phyloP scores from a whole-genome alignment of 257 asterid species.

The Petrea volubilis region DNA sequence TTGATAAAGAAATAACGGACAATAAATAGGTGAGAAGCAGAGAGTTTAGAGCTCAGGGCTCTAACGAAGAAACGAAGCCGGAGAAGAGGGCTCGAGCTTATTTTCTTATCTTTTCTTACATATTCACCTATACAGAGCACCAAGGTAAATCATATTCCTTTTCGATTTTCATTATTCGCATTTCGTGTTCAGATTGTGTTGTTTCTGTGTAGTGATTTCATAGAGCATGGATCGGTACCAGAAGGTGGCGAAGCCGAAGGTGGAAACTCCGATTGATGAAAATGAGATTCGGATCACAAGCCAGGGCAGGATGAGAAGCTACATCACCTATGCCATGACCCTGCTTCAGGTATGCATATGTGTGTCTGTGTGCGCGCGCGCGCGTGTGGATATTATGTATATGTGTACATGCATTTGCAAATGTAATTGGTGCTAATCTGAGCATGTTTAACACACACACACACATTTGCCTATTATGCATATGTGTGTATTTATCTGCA shows the following conservation, averaged over 20 bases:
- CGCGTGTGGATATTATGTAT: too few relatives aligned
- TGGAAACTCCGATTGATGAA: slow-evolving; percentile 56
- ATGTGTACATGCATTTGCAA: too few relatives aligned
- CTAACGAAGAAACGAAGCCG: slow-evolving; percentile 44
- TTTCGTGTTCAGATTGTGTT: neutral
- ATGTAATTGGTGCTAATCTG: too few relatives aligned
- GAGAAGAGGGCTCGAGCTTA: slow-evolving; percentile 41
- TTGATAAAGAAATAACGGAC: slow-evolving; percentile 19
- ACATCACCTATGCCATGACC: slow-evolving; percentile 65
- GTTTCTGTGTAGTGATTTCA: neutral
- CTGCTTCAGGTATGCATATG: slow-evolving; percentile 62
- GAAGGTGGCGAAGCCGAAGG: slow-evolving; percentile 71
- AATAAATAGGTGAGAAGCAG: slow-evolving; percentile 28
- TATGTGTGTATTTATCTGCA: neutral
- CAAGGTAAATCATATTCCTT: too few relatives aligned
- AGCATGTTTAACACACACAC: too few relatives aligned
- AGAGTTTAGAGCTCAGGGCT: slow-evolving; percentile 28
- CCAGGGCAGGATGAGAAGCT: slow-evolving; percentile 71
- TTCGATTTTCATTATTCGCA: too few relatives aligned
- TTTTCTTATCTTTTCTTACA: slow-evolving; percentile 23
- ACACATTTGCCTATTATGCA: neutral
- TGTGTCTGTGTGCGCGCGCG: too few relatives aligned
- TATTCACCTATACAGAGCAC: neutral
- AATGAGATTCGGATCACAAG: slow-evolving; percentile 74
- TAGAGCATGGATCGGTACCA: slow-evolving; percentile 76